A percentile compares a stretch with the other conserved stretches of the same genome.
Evolutionary conservation across 192 early-diverging fungal genomes (phyloP).

Genomic region (Linnemannia exigua): DNA sequence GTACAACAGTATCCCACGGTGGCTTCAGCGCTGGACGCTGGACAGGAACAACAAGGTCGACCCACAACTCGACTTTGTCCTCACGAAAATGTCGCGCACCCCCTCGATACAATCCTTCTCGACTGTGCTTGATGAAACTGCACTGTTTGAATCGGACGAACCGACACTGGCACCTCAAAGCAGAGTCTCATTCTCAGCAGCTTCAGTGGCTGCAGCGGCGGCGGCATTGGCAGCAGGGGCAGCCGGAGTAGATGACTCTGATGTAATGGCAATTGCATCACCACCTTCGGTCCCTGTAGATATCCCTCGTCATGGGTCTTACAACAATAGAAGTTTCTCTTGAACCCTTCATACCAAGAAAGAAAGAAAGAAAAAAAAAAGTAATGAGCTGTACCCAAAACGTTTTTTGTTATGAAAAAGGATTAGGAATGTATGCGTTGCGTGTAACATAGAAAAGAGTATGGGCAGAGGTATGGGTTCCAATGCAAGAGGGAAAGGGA

Average conservation of each 20-base stretch:
- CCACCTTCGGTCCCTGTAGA: background rate
- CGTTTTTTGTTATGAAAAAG: too few relatives aligned
- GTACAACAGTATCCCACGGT: constrained; percentile 45
- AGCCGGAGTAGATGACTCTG: background rate
- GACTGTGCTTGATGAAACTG: background rate
- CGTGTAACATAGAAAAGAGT: background rate
- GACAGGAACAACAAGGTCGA: constrained; percentile 31
- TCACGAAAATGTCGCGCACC: background rate
- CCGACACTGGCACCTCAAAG: background rate
- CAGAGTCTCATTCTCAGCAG: background rate
- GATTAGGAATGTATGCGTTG: too few relatives aligned
- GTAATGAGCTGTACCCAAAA: too few relatives aligned
- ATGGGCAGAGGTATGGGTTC: background rate
- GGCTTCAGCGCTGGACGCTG: constrained; percentile 46
- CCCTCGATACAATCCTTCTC: constrained; percentile 5
- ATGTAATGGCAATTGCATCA: background rate
- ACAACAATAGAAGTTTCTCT: background rate
- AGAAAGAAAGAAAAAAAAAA: background rate
- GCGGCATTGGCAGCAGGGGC: background rate
- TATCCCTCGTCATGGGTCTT: background rate
- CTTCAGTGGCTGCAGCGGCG: background rate
- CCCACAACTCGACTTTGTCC: constrained; percentile 30
- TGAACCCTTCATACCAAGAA: background rate
- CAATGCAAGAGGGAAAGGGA: background rate
- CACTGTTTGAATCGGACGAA: background rate